These are phyloP conservation scores for Annona cherimola DNA, from an alignment of 164 flowering plant species.

Conservation along the genomic window DNA sequence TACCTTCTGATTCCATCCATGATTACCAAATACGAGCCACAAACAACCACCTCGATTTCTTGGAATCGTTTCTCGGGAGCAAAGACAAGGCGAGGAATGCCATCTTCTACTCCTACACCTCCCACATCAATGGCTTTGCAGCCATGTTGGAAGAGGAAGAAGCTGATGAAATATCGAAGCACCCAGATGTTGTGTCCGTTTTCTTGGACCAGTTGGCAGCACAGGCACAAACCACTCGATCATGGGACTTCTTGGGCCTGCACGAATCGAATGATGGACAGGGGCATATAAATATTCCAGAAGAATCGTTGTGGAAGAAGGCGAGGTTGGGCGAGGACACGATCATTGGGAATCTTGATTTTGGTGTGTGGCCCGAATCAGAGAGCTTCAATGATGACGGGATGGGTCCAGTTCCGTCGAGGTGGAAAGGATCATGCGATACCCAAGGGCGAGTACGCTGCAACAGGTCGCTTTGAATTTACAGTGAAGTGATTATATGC, in stretches of 20 bases:
- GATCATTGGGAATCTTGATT: slow-evolving; percentile 12
- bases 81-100: slow-evolving; percentile 9
- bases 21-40: background rate
- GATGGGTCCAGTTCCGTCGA: slow-evolving; percentile 7
- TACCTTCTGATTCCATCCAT: background rate
- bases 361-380: slow-evolving; percentile 15
- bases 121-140: slow-evolving; percentile 8
- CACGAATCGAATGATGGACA: too few species aligned
- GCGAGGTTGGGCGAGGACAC: slow-evolving; percentile 8
- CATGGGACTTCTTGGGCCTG: slow-evolving; percentile 11
- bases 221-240: slow-evolving; percentile 9
- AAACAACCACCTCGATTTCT: background rate
- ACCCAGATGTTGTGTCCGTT: slow-evolving; percentile 11
- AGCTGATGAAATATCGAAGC: slow-evolving; percentile 4
- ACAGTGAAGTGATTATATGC: too few species aligned
- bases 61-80: slow-evolving; percentile 2
- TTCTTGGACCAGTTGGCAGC: background rate
- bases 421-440: slow-evolving; percentile 13
- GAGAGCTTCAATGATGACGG: slow-evolving; percentile 13
- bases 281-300: background rate
- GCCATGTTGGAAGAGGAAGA: slow-evolving; percentile 7
- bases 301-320: slow-evolving; percentile 4
- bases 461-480: too few species aligned
- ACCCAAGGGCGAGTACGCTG: background rate
- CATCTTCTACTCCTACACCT: slow-evolving; percentile 8